Evolutionary conservation across 2,329 filamentous ascomycete species (phyloP), one percentile per base, ranked within the genome.

Genomic region (Annulohypoxylon truncatum): DNA sequence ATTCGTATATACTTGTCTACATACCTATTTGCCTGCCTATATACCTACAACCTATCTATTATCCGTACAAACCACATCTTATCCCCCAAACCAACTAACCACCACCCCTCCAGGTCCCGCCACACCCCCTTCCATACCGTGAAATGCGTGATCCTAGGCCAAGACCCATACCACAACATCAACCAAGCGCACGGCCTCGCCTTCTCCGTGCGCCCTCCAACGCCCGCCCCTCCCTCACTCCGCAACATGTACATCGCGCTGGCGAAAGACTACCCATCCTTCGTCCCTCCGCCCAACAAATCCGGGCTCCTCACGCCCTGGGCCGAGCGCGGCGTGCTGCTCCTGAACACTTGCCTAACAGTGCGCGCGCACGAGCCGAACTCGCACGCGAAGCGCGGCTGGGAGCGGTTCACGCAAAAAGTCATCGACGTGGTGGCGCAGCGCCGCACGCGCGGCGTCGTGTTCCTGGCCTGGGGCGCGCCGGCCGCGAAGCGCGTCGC

Each of bases 181-280:
- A 96, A 96, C 79, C 96, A 99, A 84, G 96, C 96, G 53, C 96
- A 98, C 79, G 96, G 96, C 44, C 89, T 99, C 64, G 95, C 92
- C 77, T 99, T 99, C 85, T 97, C 93, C 50, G 94, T 98, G 59
- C 92, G 92, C 8, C 90, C 95, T 2, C 96, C 96, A 0, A 97
- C 93, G 0, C 88, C 88, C 3, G 93, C 95, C 0, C 96, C 96
- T 0, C 94, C 95, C 0, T 97, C 93, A 0, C 89, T 99, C 13
- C 88, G 89, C 73, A 99, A 99, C 81, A 97, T 99, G 82, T 99
- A 96, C 84, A 94, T 85, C 44, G 91, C 90, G 9, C 87, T 99
- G 61, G 89, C 91, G 76, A 94, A 92, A 59, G 94, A 98, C 81
- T 98, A 97, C 77, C 94, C 95, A 0, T 79, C 83, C 44, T 97